Conservation (phyloP, 192 early-diverging fungal species). For the Obelidium mucronatum region DNA sequence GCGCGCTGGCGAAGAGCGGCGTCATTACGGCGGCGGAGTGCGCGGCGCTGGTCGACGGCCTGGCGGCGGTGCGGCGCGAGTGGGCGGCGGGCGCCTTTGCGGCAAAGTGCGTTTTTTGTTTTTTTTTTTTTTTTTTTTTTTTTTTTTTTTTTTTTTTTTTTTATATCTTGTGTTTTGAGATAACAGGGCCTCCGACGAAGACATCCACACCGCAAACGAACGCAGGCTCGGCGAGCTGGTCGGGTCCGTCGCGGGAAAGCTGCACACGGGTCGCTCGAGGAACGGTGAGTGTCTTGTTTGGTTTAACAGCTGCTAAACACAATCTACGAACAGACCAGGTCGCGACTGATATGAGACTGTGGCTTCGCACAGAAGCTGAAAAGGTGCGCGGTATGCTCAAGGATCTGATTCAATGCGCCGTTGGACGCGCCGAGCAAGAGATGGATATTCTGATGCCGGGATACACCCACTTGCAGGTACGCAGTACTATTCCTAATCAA, state of each 20-base stretch:
- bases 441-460: slow-evolving; percentile 98
- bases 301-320: no score
- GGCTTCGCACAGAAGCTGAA: slow-evolving; percentile 82
- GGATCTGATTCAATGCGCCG: slow-evolving; percentile 76
- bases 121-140: no score
- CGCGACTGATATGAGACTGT: slow-evolving; percentile 96
- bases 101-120: background rate
- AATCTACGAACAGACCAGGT: slow-evolving; percentile 77
- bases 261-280: slow-evolving; percentile 86
- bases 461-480: slow-evolving; percentile 95
- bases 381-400: slow-evolving; percentile 73
- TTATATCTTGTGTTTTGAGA: background rate
- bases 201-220: slow-evolving; percentile 99
- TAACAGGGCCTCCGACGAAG: slow-evolving; percentile 77
- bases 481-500: background rate
- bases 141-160: background rate
- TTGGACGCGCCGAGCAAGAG: slow-evolving; percentile 84
- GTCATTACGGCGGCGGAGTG: slow-evolving; percentile 84
- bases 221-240: slow-evolving; percentile 91
- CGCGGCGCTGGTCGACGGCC: slow-evolving; percentile 74
- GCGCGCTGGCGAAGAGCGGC: slow-evolving; percentile 72
- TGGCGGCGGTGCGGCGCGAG: slow-evolving; percentile 78
- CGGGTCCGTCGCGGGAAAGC: slow-evolving; percentile 91
- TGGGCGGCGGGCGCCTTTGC: slow-evolving; percentile 81
- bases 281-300: background rate